Evolutionary conservation across 192 early-diverging fungal genomes (phyloP).

Genomic region (Umbelopsis vinacea): DNA sequence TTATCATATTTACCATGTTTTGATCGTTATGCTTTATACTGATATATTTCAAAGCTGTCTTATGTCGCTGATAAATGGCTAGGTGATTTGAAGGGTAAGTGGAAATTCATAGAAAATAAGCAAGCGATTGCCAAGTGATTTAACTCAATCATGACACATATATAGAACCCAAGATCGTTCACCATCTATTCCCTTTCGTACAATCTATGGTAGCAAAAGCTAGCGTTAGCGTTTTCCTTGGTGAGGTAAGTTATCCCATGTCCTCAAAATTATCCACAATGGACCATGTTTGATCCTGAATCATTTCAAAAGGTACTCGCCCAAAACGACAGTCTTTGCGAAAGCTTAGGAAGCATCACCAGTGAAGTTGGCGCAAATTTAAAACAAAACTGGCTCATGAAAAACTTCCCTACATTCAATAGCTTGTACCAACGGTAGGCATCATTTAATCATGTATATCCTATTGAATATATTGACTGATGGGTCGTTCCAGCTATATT

Average conservation of each 20-base stretch:
- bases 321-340: not conserved
- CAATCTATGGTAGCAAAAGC: constrained; percentile 41
- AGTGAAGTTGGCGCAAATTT: constrained; percentile 9
- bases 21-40: not conserved
- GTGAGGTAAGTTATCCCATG: not conserved
- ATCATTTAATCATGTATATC: not conserved
- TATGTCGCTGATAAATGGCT: constrained; percentile 5
- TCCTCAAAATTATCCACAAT: not conserved
- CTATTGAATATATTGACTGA: not conserved
- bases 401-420: constrained; percentile 2
- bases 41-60: constrained; percentile 2
- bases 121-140: not conserved
- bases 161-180: constrained; percentile 28
- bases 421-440: constrained; percentile 15
- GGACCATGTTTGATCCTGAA: not conserved
- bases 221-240: constrained; percentile 31
- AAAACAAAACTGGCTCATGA: not conserved
- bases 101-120: too few species aligned
- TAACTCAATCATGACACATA: too few species aligned
- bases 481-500: not conserved
- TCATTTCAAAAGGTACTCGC: not conserved
- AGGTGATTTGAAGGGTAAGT: constrained; percentile 19
- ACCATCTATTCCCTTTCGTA: constrained; percentile 28
- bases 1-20: not conserved
- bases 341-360: not conserved